Percentiles rank a stretch among this genome's conserved stretches.
These are phyloP conservation scores for Eucalyptus polyanthemos DNA, from an alignment of 345 rosid species.

Conservation along the genomic window DNA sequence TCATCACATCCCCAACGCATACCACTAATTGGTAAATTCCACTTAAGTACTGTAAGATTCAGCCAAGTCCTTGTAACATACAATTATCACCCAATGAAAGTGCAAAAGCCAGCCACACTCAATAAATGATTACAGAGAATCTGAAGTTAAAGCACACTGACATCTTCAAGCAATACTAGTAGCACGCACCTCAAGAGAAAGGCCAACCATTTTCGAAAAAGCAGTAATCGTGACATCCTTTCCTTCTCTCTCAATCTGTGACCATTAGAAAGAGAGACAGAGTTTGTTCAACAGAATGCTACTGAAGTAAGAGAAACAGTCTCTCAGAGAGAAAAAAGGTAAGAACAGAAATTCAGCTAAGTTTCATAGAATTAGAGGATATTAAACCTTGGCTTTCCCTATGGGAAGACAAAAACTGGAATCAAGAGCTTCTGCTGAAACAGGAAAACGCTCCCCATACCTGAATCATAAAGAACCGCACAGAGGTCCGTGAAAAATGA, in stretches of 20 bases:
- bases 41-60: background rate
- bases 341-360: background rate
- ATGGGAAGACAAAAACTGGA: slow-evolving; percentile 92
- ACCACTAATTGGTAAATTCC: background rate
- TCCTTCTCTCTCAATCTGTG: slow-evolving; percentile 87
- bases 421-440: slow-evolving; percentile 83
- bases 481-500: background rate
- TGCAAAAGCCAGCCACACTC: background rate
- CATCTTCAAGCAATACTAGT: background rate
- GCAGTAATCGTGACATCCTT: slow-evolving; percentile 79
- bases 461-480: slow-evolving; percentile 7
- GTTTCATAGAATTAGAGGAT: background rate
- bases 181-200: slow-evolving; percentile 60
- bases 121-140: background rate
- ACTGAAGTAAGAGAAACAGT: background rate
- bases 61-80: background rate
- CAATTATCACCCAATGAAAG: background rate
- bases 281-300: background rate
- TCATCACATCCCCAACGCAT: background rate
- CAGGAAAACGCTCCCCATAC: slow-evolving; percentile 87
- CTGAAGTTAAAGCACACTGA: background rate
- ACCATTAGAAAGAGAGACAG: background rate
- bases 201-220: slow-evolving; percentile 84
- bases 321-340: background rate
- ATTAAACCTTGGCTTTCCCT: slow-evolving; percentile 80